These are phyloP conservation scores for Eucalyptus polybractea DNA, from an alignment of 345 rosid genomes.

Conservation along the genomic window DNA sequence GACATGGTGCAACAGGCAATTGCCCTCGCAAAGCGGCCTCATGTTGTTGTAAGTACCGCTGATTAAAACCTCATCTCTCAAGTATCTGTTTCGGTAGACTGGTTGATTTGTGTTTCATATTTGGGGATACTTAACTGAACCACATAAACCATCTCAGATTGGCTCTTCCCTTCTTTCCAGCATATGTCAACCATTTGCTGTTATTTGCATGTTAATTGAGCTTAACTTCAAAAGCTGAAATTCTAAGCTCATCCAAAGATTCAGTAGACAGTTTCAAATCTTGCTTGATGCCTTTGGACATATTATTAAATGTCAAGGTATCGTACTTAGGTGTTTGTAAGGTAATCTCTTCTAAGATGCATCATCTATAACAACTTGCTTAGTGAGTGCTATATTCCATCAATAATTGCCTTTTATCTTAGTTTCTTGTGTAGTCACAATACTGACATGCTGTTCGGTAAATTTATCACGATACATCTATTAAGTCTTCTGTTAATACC, in stretches of 20 bases:
- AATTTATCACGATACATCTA: not conserved
- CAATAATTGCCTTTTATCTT: not conserved
- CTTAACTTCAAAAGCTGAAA: not conserved
- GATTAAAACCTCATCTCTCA: not conserved
- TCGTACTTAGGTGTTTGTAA: not conserved
- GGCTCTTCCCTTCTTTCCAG: not conserved
- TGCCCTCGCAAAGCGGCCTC: slow-evolving; percentile 73
- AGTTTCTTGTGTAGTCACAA: not conserved
- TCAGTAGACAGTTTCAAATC: not conserved
- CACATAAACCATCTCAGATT: not conserved
- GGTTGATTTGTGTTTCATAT: not conserved
- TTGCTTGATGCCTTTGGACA: not conserved
- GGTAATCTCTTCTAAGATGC: not conserved
- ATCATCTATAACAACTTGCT: not conserved
- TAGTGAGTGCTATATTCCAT: not conserved
- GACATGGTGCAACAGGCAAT: slow-evolving; percentile 78
- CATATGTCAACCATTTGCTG: not conserved
- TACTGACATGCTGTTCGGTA: not conserved
- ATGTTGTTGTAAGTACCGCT: slow-evolving; percentile 46
- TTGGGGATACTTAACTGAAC: not conserved
- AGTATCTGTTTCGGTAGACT: not conserved
- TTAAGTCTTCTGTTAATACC: not conserved
- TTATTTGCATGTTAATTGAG: not conserved
- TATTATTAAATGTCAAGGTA: not conserved
- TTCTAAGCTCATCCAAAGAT: not conserved